Conservation (phyloP, 2,329 filamentous ascomycete species). For the Xylariales sp. region DNA sequence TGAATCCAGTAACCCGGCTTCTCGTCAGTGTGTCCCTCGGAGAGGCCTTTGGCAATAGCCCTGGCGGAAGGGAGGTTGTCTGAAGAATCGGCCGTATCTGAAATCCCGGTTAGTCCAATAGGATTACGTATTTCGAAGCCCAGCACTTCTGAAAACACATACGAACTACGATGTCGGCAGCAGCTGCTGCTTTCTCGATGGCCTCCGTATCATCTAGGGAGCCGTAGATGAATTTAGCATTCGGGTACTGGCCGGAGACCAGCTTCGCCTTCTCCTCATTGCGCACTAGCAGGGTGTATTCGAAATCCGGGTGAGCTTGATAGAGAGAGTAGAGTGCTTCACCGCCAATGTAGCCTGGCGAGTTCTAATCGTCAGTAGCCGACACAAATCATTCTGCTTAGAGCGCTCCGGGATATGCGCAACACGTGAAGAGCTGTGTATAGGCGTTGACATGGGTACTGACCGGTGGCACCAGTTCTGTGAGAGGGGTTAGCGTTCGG, state of each 20-base stretch:
- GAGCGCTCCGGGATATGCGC: background rate
- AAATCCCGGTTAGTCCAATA: background rate
- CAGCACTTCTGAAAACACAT: slow-evolving; percentile 41
- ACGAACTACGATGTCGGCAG: slow-evolving; percentile 64
- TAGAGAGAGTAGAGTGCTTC: slow-evolving; percentile 59
- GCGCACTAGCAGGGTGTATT: slow-evolving; percentile 60
- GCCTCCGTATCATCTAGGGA: slow-evolving; percentile 58
- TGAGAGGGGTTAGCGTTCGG: slow-evolving; percentile 12
- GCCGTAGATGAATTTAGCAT: slow-evolving; percentile 61
- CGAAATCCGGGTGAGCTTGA: slow-evolving; percentile 59
- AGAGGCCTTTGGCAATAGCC: slow-evolving; percentile 61
- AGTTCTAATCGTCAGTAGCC: slow-evolving; percentile 17
- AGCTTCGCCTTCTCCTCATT: slow-evolving; percentile 57
- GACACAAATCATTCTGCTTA: background rate
- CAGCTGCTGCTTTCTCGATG: slow-evolving; percentile 63
- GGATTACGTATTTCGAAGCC: background rate
- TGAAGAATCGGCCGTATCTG: slow-evolving; percentile 62
- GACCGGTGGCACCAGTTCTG: slow-evolving; percentile 60
- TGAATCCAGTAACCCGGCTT: slow-evolving; percentile 64
- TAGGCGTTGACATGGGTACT: slow-evolving; percentile 10
- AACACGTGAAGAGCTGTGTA: slow-evolving; percentile 8
- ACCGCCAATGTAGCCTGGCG: slow-evolving; percentile 64
- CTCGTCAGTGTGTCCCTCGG: slow-evolving; percentile 55
- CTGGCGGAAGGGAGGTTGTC: slow-evolving; percentile 57
- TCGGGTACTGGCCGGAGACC: slow-evolving; percentile 60